Percentiles rank a stretch among this genome's conserved stretches.
Evolutionary conservation across 768 basidiomycete genomes (phyloP).

Genomic region (Agrocybe praecox): DNA sequence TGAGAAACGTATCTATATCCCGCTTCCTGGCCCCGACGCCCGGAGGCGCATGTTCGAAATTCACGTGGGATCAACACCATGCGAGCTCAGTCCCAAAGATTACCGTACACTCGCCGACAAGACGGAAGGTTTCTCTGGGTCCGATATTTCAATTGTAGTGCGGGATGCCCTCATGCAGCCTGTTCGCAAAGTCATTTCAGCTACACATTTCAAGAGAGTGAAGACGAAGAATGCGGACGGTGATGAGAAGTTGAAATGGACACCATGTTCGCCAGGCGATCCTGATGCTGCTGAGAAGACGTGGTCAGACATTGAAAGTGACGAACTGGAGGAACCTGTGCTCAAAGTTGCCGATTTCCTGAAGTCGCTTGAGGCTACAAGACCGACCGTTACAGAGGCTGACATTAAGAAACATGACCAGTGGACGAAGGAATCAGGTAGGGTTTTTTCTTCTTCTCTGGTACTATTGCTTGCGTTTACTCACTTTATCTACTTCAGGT

Average conservation of each 20-base stretch:
- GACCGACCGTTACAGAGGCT: slow-evolving; percentile 86
- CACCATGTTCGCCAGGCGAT: slow-evolving; percentile 96
- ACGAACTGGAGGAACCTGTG: slow-evolving; percentile 89
- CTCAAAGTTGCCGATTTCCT: slow-evolving; percentile 80
- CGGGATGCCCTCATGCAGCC: slow-evolving; percentile 99
- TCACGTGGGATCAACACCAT: slow-evolving; percentile 92
- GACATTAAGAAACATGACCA: slow-evolving; percentile 86
- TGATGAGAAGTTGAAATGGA: slow-evolving; percentile 60
- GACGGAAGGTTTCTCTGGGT: slow-evolving; percentile 95
- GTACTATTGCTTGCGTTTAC: not conserved
- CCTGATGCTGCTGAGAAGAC: slow-evolving; percentile 81
- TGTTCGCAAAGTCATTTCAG: slow-evolving; percentile 91
- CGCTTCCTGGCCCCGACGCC: slow-evolving; percentile 91
- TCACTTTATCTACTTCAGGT: not conserved
- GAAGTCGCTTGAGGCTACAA: slow-evolving; percentile 73
- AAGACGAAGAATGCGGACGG: slow-evolving; percentile 27
- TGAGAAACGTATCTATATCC: slow-evolving; percentile 98
- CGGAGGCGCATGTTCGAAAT: slow-evolving; percentile 96
- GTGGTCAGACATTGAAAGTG: slow-evolving; percentile 87
- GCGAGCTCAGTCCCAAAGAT: slow-evolving; percentile 76
- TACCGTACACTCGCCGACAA: slow-evolving; percentile 79
- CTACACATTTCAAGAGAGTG: slow-evolving; percentile 89
- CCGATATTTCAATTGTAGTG: slow-evolving; percentile 92
- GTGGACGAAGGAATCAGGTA: slow-evolving; percentile 86
- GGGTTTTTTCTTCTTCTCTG: slow-evolving; percentile 23